Evolutionary conservation across 2,329 filamentous ascomycete species (phyloP), one percentile per base, ranked within the genome.

Genomic region (Teratosphaeria nubilosa): DNA sequence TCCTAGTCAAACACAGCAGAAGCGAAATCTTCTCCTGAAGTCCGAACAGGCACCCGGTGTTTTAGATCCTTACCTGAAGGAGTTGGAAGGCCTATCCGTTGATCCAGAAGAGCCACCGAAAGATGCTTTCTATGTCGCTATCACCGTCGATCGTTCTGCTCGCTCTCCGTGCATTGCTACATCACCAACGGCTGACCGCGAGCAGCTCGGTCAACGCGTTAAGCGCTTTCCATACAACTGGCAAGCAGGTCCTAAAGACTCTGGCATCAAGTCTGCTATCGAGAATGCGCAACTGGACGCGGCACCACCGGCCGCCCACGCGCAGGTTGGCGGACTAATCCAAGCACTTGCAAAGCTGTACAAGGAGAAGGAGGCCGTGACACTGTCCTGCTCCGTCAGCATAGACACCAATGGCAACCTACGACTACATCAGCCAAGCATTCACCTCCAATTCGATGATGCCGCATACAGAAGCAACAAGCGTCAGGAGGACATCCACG

Each of bases 401-500:
- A 65, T 80, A 13, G 61, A 63, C 48, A 60, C 63, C 14, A 74
- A 77, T 20, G 67, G 69, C 1, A 68, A 68, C 53, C 56, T 70
- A 41, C 58, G 62, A 6, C 64, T 87, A 0, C 74, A 80, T 56
- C 72, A 85, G 16, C 77, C 78, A 32, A 75, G 74, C 45, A 80
- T 85, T 0, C 76, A 77, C 53, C 82, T 88, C 65, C 81, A 82
- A 59, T 87, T 89, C 73, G 86, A 89, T 71, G 85, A 88, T 72
- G 85, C 86, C 1, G 85, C 86, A 0, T 85, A 82, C 71, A 79
- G 80, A 57, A 86, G 81, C 66, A 77, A 77, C 1, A 78, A 78
- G n/a, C 80, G 86, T 1, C 85, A 88, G 60, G 71, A 75, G 48
- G 80, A 82, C 53, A 75, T 88, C 30, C 85, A 87, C 65, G 70